phyloP scores from a whole-genome alignment of 2,329 filamentous ascomycete genomes.

The Calonectria fujianensis region DNA sequence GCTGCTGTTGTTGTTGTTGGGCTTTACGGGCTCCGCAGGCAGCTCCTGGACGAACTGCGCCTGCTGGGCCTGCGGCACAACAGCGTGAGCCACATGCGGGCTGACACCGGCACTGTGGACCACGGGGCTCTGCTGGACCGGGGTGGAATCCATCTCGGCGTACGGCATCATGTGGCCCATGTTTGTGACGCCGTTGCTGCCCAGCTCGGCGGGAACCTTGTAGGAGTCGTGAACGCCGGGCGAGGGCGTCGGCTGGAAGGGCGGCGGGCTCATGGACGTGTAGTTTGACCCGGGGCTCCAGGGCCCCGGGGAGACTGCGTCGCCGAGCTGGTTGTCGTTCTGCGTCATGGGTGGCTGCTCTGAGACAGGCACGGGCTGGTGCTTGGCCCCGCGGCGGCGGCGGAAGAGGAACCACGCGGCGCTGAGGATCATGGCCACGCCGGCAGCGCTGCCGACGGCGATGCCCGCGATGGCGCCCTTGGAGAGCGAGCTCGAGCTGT shows the following conservation, averaged over 20 bases:
- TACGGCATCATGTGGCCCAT: neutral
- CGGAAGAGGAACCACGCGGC: slow-evolving; percentile 58
- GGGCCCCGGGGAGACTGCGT: slow-evolving; percentile 46
- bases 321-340: slow-evolving; percentile 45
- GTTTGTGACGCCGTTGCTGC: neutral
- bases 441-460: slow-evolving; percentile 60
- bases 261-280: slow-evolving; percentile 44
- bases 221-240: slow-evolving; percentile 43
- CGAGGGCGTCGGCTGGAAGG: slow-evolving; percentile 42
- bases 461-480: slow-evolving; percentile 67
- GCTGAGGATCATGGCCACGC: slow-evolving; percentile 54
- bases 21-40: neutral
- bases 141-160: slow-evolving; percentile 2
- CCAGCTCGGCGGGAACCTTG: slow-evolving; percentile 53
- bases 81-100: neutral
- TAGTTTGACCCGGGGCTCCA: slow-evolving; percentile 53
- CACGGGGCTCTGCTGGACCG: slow-evolving; percentile 14
- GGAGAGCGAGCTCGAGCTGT: slow-evolving; percentile 29
- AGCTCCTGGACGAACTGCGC: slow-evolving; percentile 5
- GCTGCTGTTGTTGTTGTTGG: neutral
- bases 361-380: slow-evolving; percentile 30
- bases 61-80: neutral
- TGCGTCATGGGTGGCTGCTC: slow-evolving; percentile 51
- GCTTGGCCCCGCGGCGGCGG: slow-evolving; percentile 38
- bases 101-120: neutral